These are phyloP conservation scores for Ceriops decandra DNA, from an alignment of 345 rosid species.

Conservation along the genomic window DNA sequence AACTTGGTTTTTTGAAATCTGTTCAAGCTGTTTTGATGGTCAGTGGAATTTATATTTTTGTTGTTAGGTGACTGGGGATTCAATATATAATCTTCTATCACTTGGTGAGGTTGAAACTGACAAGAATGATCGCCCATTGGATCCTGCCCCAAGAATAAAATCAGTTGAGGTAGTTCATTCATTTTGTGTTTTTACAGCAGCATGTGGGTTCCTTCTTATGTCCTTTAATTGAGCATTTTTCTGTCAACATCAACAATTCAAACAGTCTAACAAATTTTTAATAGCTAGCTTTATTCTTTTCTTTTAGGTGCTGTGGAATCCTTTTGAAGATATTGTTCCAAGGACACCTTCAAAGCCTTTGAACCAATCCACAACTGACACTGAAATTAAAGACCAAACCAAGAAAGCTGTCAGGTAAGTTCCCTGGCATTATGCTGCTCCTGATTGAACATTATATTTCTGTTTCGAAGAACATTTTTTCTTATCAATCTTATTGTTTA, in stretches of 20 bases:
- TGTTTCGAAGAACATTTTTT: not conserved
- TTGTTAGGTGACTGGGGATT: conserved; percentile 79
- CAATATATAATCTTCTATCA: conserved; percentile 69
- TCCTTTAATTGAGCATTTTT: not conserved
- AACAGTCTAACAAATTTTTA: not conserved
- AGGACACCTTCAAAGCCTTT: conserved; percentile 40
- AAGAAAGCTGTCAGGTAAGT: conserved; percentile 80
- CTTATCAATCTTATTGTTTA: conserved; percentile 10
- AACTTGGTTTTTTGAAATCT: not conserved
- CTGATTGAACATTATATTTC: conserved; percentile 3
- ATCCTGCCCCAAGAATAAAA: conserved; percentile 64
- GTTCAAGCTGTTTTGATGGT: conserved; percentile 2
- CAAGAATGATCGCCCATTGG: conserved; percentile 70
- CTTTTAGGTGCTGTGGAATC: conserved; percentile 82
- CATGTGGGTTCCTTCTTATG: not conserved
- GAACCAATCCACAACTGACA: conserved; percentile 31
- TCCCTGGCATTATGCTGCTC: not conserved
- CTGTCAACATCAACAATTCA: not conserved
- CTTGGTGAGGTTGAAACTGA: conserved; percentile 77
- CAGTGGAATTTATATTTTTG: conserved; percentile 17
- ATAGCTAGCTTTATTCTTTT: not conserved
- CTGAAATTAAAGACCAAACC: conserved; percentile 52
- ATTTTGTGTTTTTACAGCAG: not conserved
- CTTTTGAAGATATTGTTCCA: conserved; percentile 92
- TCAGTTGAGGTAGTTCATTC: conserved; percentile 67